Base-by-base conservation (phyloP, 2,329 filamentous ascomycete genomes). In the Pestalotiopsis fici region DNA sequence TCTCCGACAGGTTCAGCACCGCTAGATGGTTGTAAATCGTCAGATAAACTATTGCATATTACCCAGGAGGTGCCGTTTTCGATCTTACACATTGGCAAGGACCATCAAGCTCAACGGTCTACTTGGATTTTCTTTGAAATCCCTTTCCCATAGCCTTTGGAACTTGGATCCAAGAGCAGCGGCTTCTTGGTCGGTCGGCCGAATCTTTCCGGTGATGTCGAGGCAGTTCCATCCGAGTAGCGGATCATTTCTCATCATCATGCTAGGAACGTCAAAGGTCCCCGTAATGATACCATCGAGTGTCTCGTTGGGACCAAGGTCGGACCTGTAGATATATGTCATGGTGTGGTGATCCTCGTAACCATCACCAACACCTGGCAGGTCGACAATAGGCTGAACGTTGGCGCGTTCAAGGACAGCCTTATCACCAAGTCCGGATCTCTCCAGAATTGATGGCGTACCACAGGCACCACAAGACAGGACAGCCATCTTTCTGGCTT, bases 341-440 rank as follows among this genome's bases (percentile, higher is more conserved):
- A 84, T 70, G 3, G 86, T 74, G 62, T 88, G 82, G 67, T 86
- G 84, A 69, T 86, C 84, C 71, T 85, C 80, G 61, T 85, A 84
- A 47, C 82, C 77, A 50, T 78, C 74, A 7, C 85, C 85, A 4
- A 87, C 84, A 7, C 82, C 82, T 1, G 81, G 79, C 6, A 86
- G 71, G 64, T 84, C 78, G 13, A 79, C 75, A 3, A 84, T 71
- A 11, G 79, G 73, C 2, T 64, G 56, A 4, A 74, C 65, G 4
- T 69, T 66, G 7, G 81, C 77, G 18, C 77, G 77, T 37, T 80
- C 72, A 2, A 88, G 77, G 18, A 87, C 74, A 18, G 81, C 74
- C 4, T 79, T 76, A 39, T 82, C 78, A 35, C 83, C 85, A 3
- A 88, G 72, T 31, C 86, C 86, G 13, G 85, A 87, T 31, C 85